These are phyloP conservation scores for Botrytis byssoidea DNA, from an alignment of 2,329 filamentous ascomycete genomes.

Conservation along the genomic window DNA sequence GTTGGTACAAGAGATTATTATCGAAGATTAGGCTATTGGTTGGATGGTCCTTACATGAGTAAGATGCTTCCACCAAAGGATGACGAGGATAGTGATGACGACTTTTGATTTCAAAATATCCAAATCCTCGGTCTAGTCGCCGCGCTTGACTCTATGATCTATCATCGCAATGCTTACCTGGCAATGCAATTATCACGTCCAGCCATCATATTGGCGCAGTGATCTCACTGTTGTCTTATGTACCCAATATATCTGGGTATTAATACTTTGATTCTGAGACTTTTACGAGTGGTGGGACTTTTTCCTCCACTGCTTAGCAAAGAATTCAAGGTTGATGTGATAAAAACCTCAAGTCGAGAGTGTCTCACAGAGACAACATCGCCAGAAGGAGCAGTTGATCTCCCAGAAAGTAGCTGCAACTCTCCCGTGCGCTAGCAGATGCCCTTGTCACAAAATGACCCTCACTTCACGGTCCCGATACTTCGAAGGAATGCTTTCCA, in stretches of 20 bases:
- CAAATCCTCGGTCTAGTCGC: background rate
- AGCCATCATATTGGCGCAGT: background rate
- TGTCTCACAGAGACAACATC: background rate
- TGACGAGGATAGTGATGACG: constrained; percentile 38
- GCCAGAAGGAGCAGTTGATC: background rate
- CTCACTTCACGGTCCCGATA: background rate
- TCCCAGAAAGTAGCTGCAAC: background rate
- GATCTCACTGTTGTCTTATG: background rate
- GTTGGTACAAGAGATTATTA: constrained; percentile 97
- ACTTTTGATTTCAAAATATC: constrained; percentile 21
- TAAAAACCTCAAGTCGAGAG: background rate
- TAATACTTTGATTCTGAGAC: background rate
- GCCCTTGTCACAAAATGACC: background rate
- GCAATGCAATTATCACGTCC: background rate
- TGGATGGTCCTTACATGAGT: constrained; percentile 64
- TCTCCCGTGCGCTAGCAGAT: background rate
- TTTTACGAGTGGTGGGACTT: background rate
- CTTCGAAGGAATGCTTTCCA: background rate
- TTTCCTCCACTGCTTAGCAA: background rate
- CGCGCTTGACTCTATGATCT: background rate
- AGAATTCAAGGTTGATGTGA: background rate
- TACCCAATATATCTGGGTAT: background rate
- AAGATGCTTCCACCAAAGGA: constrained; percentile 36
- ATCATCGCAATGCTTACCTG: background rate
- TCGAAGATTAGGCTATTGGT: constrained; percentile 83